These are phyloP conservation scores for Oryza longistaminata DNA, from an alignment of 176 grass and related monocot genomes.

Conservation along the genomic window DNA sequence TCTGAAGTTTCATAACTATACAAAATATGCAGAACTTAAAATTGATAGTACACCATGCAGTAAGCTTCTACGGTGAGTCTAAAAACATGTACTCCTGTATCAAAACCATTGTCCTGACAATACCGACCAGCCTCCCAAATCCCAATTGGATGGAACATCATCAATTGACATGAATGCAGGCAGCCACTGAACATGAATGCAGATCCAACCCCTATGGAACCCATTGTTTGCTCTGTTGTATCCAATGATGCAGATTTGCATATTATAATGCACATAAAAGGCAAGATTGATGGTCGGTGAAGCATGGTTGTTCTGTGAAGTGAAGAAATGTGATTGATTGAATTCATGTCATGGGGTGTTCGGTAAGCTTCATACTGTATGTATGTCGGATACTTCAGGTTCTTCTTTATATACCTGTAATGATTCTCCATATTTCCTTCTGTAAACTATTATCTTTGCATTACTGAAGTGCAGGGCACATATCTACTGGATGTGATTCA, in stretches of 20 bases:
- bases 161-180: slow-evolving; percentile 29
- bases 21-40: not conserved
- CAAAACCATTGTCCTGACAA: not conserved
- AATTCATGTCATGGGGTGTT: slow-evolving; percentile 56
- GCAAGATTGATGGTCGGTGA: slow-evolving; percentile 48
- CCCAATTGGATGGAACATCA: slow-evolving; percentile 17
- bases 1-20: not conserved
- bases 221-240: slow-evolving; percentile 27
- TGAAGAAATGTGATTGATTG: slow-evolving; percentile 51
- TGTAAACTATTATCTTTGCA: not conserved
- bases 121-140: not conserved
- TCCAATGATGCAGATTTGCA: slow-evolving; percentile 40
- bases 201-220: slow-evolving; percentile 7
- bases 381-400: not conserved
- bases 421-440: slow-evolving; percentile 21
- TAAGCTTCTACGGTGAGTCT: not conserved
- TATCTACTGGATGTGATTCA: not conserved
- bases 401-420: not conserved
- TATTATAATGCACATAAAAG: slow-evolving; percentile 49
- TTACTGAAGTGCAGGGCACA: slow-evolving; percentile 21
- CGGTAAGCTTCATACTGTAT: slow-evolving; percentile 42
- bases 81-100: not conserved
- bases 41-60: not conserved
- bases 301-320: slow-evolving; percentile 57
- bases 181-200: not conserved